These are phyloP conservation scores for Bimuria novae-zelandiae DNA, from an alignment of 2,329 filamentous ascomycete genomes.

Conservation along the genomic window DNA sequence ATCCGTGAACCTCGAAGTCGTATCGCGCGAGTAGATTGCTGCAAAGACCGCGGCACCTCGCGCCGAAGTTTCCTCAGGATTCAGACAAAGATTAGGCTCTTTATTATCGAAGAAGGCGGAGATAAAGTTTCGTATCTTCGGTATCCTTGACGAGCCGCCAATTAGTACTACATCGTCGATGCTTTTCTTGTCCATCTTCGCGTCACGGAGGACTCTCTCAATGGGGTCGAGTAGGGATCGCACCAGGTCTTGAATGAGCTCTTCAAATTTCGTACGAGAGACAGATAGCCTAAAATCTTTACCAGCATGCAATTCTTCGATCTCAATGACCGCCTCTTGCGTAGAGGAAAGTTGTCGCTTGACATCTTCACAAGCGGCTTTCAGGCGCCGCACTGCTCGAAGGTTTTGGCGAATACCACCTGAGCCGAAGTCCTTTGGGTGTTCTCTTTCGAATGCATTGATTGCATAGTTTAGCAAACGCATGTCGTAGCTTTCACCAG, in stretches of 20 bases:
- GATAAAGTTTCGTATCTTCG: constrained; percentile 87
- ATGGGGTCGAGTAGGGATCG: constrained; percentile 96
- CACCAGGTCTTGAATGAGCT: constrained; percentile 84
- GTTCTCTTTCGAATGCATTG: constrained; percentile 69
- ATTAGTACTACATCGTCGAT: constrained; percentile 92
- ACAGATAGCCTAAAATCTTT: constrained; percentile 95
- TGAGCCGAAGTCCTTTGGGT: constrained; percentile 45
- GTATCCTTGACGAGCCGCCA: constrained; percentile 95
- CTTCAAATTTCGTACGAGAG: constrained; percentile 87
- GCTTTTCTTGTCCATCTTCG: constrained; percentile 89
- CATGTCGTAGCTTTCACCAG: constrained; percentile 96
- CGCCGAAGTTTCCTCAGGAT: constrained; percentile 94
- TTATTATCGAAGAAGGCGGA: constrained; percentile 88
- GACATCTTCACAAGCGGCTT: constrained; percentile 96
- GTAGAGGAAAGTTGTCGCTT: constrained; percentile 90
- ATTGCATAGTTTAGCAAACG: constrained; percentile 89
- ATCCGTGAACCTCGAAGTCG: constrained; percentile 60
- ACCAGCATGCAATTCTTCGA: constrained; percentile 90
- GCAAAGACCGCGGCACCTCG: constrained; percentile 93
- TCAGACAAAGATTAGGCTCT: constrained; percentile 95
- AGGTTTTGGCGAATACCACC: constrained; percentile 58
- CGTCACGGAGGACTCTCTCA: constrained; percentile 93
- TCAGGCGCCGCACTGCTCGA: constrained; percentile 96
- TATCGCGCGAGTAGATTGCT: constrained; percentile 86
- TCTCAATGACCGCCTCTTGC: constrained; percentile 86